Base-by-base conservation (phyloP, 805 yeast genomes). In the Phaffomyces opuntiae region DNA sequence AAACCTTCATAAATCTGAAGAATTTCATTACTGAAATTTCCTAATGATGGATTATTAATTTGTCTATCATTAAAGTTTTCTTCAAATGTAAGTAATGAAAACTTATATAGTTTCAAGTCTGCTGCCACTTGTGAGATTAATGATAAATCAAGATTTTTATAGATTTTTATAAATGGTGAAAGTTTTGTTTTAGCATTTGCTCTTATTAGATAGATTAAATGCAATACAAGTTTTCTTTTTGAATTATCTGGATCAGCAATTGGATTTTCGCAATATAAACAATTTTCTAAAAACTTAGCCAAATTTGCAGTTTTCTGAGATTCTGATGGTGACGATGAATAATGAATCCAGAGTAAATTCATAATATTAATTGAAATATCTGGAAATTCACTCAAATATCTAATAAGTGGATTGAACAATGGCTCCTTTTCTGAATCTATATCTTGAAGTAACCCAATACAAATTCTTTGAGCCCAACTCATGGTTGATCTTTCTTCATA, bases 1-100 rank as follows among this genome's bases (percentile, higher is more conserved):
- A 88, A 66, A 0, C 70, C 57, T 6, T 68, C 65, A 58, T 81
- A 86, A 2, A 83, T 66, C 0, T 47, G 38, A 4, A 62, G 16
- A 3, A 52, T 42, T 14, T 55, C 59, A 7, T 46, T 19, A 13
- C 46, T 16, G 19, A 34, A 39, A 12, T n/a, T 11, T 3, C 36
- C 25, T 6, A 37, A 16, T 29, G 31, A 21, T 9, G 5, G 40
- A 13, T 17, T 4, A 6, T 12, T 13, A 11, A 9, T 5, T 24
- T 16, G 25, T 12, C 19, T 14, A 1, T 12, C 40, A 9, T 47
- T 47, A 48, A 58, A 53, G 25, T 32, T 27, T 38, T 65, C 68
- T 44, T 73, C 78, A 42, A 64, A 60, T 1, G 70, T 33, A 50
- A 66, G 49, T 21, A 64, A 52, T 1, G 73, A 68, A 34, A 69